A percentile compares a stretch with the other conserved stretches of the same genome.
Conservation (phyloP, 768 basidiomycete species). For the Podaxis rugospora region DNA sequence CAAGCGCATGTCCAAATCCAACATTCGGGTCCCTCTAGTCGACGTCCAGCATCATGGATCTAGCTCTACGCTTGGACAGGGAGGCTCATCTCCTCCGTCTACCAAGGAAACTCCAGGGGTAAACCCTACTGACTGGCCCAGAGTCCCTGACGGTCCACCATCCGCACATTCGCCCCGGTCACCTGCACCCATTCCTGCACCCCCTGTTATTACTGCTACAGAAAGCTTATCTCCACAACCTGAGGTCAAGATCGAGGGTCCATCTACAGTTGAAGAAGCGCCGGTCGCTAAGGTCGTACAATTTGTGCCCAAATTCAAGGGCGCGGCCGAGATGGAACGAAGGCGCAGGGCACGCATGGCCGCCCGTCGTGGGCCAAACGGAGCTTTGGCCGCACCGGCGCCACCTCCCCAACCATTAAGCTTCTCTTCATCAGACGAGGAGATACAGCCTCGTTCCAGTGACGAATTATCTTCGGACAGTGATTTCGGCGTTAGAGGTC, state of each 20-base stretch:
- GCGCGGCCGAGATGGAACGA: conserved; percentile 84
- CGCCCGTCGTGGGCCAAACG: conserved; percentile 47
- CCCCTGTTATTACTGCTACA: conserved; percentile 9
- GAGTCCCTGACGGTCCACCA: conserved; percentile 18
- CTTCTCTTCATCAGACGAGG: conserved; percentile 52
- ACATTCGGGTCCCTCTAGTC: conserved; percentile 13
- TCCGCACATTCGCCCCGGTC: not conserved
- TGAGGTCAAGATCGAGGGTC: conserved; percentile 36
- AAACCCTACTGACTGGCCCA: conserved; percentile 27
- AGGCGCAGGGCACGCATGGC: conserved; percentile 63
- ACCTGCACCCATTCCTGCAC: not conserved
- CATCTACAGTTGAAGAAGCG: conserved; percentile 35
- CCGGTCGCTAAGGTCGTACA: conserved; percentile 49
- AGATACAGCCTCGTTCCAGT: conserved; percentile 40
- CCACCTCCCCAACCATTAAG: conserved; percentile 28
- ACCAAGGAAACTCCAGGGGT: conserved; percentile 22
- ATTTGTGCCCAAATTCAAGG: conserved; percentile 77
- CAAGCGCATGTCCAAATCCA: conserved; percentile 41
- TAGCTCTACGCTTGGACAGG: conserved; percentile 14
- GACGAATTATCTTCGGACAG: conserved; percentile 42
- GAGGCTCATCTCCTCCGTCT: conserved; percentile 23
- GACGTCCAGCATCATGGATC: conserved; percentile 30
- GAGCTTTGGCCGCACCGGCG: conserved; percentile 25
- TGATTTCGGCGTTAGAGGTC: conserved; percentile 48
- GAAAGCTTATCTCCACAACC: conserved; percentile 24